A percentile compares a stretch with the other conserved stretches of the same genome.
These are phyloP conservation scores for Pythium dissimile DNA, from an alignment of 352 stramenopile species.

Conservation along the genomic window DNA sequence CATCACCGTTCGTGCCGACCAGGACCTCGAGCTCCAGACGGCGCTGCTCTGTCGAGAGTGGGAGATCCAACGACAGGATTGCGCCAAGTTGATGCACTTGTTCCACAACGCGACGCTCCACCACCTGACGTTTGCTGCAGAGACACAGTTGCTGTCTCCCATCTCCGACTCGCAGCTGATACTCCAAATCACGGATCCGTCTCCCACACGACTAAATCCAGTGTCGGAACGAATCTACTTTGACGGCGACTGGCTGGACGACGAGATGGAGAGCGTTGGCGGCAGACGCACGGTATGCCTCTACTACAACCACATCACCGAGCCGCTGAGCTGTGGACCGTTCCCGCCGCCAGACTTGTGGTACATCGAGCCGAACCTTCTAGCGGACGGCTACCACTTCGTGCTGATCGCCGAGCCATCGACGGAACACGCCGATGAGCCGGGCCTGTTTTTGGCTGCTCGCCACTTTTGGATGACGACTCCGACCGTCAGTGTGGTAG, in stretches of 20 bases:
- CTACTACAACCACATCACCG: slow-evolving; percentile 19
- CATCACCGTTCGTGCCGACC: slow-evolving; percentile 2
- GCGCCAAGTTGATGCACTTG: slow-evolving; percentile 29
- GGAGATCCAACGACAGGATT: slow-evolving; percentile 21
- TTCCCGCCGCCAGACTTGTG: slow-evolving; percentile 28
- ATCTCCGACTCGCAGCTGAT: background rate
- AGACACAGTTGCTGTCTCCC: background rate
- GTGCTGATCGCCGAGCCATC: slow-evolving; percentile 34
- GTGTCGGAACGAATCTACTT: slow-evolving; percentile 40
- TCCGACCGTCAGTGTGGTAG: slow-evolving; percentile 29
- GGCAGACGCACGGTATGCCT: slow-evolving; percentile 36
- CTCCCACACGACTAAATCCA: slow-evolving; percentile 27
- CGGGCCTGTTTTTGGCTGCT: slow-evolving; percentile 33
- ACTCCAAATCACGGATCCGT: slow-evolving; percentile 31
- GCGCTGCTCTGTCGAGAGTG: slow-evolving; percentile 35
- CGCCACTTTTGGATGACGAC: slow-evolving; percentile 35
- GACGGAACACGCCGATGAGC: slow-evolving; percentile 9
- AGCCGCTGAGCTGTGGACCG: slow-evolving; percentile 22
- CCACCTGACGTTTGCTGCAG: slow-evolving; percentile 17
- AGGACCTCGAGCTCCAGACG: slow-evolving; percentile 38
- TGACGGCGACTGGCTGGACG: slow-evolving; percentile 30
- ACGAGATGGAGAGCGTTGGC: background rate
- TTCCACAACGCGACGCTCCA: slow-evolving; percentile 17
- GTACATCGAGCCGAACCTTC: slow-evolving; percentile 23
- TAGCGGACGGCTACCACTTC: slow-evolving; percentile 34